These are phyloP conservation scores for Pelargonium fulgidum DNA, from an alignment of 441 rosid species.

Conservation along the genomic window DNA sequence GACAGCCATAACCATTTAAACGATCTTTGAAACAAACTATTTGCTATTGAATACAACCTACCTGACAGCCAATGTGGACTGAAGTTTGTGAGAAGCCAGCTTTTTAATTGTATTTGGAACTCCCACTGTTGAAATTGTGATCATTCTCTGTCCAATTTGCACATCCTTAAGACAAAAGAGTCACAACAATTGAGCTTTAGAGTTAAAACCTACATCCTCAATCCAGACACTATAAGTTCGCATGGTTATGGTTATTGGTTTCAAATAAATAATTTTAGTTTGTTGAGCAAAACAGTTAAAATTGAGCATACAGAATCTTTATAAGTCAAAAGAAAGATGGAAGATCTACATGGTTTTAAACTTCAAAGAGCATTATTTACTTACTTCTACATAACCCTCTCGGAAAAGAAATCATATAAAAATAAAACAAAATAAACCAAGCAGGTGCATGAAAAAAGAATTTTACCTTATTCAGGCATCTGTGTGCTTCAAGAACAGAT, in stretches of 20 bases:
- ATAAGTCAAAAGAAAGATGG: too few relatives aligned
- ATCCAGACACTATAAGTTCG: not conserved
- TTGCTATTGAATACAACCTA: constrained; percentile 21
- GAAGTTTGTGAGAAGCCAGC: constrained; percentile 87
- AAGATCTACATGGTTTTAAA: not conserved
- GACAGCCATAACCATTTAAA: not conserved
- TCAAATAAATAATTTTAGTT: not conserved
- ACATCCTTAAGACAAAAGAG: constrained; percentile 50
- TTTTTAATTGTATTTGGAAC: constrained; percentile 90
- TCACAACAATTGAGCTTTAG: constrained; percentile 14
- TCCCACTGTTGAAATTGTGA: constrained; percentile 91
- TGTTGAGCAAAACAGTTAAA: not conserved
- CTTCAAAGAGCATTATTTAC: not conserved
- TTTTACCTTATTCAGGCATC: constrained; percentile 77
- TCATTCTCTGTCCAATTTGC: constrained; percentile 95
- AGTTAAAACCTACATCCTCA: constrained; percentile 7
- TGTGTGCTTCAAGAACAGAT: constrained; percentile 82
- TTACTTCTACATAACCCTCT: not conserved
- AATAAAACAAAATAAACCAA: constrained; percentile 7
- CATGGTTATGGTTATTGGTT: not conserved
- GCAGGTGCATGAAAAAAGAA: constrained; percentile 9
- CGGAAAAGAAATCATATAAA: constrained; percentile 2
- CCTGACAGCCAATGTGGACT: constrained; percentile 98
- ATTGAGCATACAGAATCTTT: too few relatives aligned
- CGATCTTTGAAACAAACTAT: not conserved